Conservation (phyloP, 805 yeast genomes). For the Scheffersomyces lignosus region DNA sequence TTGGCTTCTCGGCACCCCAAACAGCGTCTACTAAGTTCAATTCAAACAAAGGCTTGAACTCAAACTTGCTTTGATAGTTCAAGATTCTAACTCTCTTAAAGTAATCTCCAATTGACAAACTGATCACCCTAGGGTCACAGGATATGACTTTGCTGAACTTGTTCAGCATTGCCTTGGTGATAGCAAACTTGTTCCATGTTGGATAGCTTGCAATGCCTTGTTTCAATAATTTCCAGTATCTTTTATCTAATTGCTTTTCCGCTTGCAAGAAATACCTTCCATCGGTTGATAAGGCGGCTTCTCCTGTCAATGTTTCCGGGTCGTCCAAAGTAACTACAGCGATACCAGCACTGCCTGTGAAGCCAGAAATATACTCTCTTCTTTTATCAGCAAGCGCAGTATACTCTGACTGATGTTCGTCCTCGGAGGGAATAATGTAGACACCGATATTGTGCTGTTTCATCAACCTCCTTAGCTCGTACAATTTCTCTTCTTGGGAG, state of each 20-base stretch:
- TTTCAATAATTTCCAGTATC: slow-evolving; percentile 73
- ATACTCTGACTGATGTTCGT: slow-evolving; percentile 91
- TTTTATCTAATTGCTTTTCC: slow-evolving; percentile 69
- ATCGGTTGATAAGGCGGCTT: slow-evolving; percentile 86
- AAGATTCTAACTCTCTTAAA: slow-evolving; percentile 27
- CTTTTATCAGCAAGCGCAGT: slow-evolving; percentile 81
- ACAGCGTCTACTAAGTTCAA: slow-evolving; percentile 38
- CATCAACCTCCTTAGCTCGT: slow-evolving; percentile 64
- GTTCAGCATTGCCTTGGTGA: slow-evolving; percentile 55
- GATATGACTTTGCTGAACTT: slow-evolving; percentile 59
- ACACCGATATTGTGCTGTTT: slow-evolving; percentile 61
- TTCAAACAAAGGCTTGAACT: slow-evolving; percentile 29
- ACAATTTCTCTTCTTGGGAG: slow-evolving; percentile 46
- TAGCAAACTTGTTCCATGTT: slow-evolving; percentile 76
- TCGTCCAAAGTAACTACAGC: slow-evolving; percentile 69
- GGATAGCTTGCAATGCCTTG: slow-evolving; percentile 73
- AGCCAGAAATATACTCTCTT: slow-evolving; percentile 79
- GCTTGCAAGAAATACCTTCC: slow-evolving; percentile 96
- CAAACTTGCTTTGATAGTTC: slow-evolving; percentile 19
- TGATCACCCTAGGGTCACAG: slow-evolving; percentile 77
- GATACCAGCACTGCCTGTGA: slow-evolving; percentile 91
- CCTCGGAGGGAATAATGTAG: slow-evolving; percentile 83
- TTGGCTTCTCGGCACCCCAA: slow-evolving; percentile 39
- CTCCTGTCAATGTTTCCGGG: slow-evolving; percentile 49
- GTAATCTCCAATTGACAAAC: slow-evolving; percentile 45